phyloP scores from a whole-genome alignment of 805 yeast genomes.

The Suhomyces kilbournensis region DNA sequence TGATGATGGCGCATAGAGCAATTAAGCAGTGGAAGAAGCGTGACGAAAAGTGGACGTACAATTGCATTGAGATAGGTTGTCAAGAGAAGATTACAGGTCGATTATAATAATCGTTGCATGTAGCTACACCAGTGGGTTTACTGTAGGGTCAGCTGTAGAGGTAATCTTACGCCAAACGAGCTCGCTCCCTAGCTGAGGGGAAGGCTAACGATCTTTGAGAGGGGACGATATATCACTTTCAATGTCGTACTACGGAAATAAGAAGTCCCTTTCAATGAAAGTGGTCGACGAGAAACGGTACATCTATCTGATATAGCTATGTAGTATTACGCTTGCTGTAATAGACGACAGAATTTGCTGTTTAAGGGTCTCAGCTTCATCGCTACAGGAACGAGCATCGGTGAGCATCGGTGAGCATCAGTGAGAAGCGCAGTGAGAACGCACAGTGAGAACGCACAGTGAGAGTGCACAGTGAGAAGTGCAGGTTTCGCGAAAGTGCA shows the following conservation, averaged over 20 bases:
- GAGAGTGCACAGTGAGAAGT: not conserved
- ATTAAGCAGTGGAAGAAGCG: not conserved
- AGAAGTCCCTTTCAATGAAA: not conserved
- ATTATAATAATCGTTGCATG: not conserved
- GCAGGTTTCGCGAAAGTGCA: not conserved
- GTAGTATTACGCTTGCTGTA: not conserved
- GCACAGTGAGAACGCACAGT: not conserved
- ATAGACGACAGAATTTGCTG: not conserved
- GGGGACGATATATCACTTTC: not conserved
- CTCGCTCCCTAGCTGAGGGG: not conserved
- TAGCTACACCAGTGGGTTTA: not conserved
- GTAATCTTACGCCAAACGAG: not conserved
- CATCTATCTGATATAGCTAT: not conserved
- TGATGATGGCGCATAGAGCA: not conserved
- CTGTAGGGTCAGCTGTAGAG: not conserved
- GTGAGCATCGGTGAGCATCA: not conserved
- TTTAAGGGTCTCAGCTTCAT: not conserved
- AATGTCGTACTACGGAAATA: not conserved
- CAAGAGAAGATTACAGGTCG: not conserved
- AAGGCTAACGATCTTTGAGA: not conserved
- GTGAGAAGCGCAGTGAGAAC: not conserved
- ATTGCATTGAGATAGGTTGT: not conserved
- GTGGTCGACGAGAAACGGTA: not conserved
- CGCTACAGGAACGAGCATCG: not conserved
- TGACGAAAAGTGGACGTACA: not conserved